These are phyloP conservation scores for Penicillium canariense DNA, from an alignment of 495 filamentous ascomycete genomes.

Conservation along the genomic window DNA sequence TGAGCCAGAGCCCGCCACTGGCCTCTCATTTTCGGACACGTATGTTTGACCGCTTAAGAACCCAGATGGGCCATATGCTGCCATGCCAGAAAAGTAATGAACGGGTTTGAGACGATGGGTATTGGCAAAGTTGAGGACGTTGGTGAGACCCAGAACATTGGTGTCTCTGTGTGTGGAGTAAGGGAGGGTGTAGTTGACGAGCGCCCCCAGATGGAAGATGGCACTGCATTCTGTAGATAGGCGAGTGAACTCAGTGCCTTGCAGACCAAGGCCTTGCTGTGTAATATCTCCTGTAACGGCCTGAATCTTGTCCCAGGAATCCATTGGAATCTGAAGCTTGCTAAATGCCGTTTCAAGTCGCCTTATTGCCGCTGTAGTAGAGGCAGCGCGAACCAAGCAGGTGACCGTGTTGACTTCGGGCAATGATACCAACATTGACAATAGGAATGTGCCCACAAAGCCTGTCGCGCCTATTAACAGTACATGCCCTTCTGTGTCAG, in stretches of 20 bases:
- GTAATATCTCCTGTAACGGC: not conserved
- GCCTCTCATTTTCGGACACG: conserved; percentile 14
- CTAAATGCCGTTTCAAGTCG: not conserved
- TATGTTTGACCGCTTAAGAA: conserved; percentile 1
- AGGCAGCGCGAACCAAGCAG: not conserved
- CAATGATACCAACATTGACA: conserved; percentile 25
- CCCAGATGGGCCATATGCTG: conserved; percentile 8
- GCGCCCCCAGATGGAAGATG: conserved; percentile 23
- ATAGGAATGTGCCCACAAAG: conserved; percentile 30
- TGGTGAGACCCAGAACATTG: conserved; percentile 21
- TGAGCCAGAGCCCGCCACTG: conserved; percentile 4
- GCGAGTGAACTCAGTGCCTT: not conserved
- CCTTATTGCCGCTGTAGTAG: not conserved
- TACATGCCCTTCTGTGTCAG: not conserved
- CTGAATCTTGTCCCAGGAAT: not conserved
- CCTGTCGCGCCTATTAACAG: conserved; percentile 20
- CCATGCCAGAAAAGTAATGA: conserved; percentile 26
- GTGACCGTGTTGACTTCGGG: conserved; percentile 1
- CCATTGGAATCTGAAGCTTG: not conserved
- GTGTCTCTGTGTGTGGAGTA: conserved; percentile 16
- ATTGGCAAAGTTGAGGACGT: conserved; percentile 14
- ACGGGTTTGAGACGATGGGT: conserved; percentile 16
- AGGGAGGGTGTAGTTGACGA: conserved; percentile 21
- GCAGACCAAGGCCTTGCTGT: not conserved
- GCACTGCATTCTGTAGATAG: conserved; percentile 1